Conservation (phyloP, 2,329 filamentous ascomycete species). For the Bipolaris gigantea region DNA sequence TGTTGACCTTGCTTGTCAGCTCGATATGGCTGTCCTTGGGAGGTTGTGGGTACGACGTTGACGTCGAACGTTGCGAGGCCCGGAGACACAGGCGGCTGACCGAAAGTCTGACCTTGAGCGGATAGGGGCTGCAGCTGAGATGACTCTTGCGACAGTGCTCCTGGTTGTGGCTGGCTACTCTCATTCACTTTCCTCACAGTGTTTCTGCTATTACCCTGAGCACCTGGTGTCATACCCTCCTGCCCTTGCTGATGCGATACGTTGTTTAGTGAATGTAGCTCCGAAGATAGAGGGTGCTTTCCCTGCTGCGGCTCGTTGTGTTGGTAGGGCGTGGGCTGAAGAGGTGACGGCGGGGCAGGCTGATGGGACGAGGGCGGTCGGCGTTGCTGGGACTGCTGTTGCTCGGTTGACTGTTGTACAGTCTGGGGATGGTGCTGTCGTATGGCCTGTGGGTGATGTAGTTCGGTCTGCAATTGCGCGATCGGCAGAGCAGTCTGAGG, state of each 20-base stretch:
- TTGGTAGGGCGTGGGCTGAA: slow-evolving; percentile 38
- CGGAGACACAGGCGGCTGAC: slow-evolving; percentile 42
- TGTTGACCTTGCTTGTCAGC: slow-evolving; percentile 41
- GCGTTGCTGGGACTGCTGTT: slow-evolving; percentile 36
- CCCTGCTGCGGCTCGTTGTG: slow-evolving; percentile 38
- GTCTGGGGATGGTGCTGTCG: slow-evolving; percentile 38
- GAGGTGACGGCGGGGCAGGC: slow-evolving; percentile 41
- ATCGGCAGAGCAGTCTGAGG: slow-evolving; percentile 31
- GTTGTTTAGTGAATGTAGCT: slow-evolving; percentile 31
- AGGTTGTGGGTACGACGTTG: slow-evolving; percentile 49
- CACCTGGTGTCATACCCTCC: slow-evolving; percentile 38
- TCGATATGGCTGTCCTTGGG: slow-evolving; percentile 50
- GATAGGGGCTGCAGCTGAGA: slow-evolving; percentile 41
- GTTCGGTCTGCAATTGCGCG: slow-evolving; percentile 39
- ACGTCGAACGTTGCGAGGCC: slow-evolving; percentile 49
- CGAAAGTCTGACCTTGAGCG: slow-evolving; percentile 43
- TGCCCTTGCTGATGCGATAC: slow-evolving; percentile 37
- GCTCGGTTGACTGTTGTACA: slow-evolving; percentile 33
- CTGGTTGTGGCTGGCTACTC: slow-evolving; percentile 32
- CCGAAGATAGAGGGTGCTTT: slow-evolving; percentile 29
- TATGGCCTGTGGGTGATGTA: slow-evolving; percentile 37
- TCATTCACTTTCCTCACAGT: slow-evolving; percentile 43
- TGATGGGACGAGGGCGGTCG: slow-evolving; percentile 41
- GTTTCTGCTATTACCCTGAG: slow-evolving; percentile 29
- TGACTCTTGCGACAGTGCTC: slow-evolving; percentile 38